phyloP scores from a whole-genome alignment of 768 basidiomycete genomes.

The Tulasnella sp. region DNA sequence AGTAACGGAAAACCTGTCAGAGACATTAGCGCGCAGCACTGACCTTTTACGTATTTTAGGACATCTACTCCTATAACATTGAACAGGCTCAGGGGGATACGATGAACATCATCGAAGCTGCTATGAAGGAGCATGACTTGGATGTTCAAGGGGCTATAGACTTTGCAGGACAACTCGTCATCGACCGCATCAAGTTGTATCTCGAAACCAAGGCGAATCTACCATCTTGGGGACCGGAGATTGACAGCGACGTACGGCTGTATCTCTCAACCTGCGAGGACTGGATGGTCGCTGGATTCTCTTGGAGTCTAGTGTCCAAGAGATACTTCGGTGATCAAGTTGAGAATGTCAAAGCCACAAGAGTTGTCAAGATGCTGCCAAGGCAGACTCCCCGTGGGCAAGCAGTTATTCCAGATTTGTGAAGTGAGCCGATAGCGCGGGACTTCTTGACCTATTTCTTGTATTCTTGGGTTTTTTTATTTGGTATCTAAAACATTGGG shows the following conservation, averaged over 20 bases:
- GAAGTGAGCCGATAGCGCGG: no score
- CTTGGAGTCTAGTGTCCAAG: conserved; percentile 16
- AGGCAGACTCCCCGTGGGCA: conserved; percentile 6
- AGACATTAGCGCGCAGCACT: not conserved
- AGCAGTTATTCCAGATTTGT: conserved; percentile 1
- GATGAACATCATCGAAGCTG: conserved; percentile 11
- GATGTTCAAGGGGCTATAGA: conserved; percentile 14
- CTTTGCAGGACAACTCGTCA: conserved; percentile 10
- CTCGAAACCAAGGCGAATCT: not conserved
- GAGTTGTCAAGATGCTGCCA: not conserved
- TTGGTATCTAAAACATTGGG: no score
- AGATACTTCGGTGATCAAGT: conserved; percentile 16
- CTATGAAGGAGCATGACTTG: conserved; percentile 5
- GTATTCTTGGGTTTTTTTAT: no score
- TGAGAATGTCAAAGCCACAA: conserved; percentile 6
- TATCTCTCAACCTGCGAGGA: conserved; percentile 11
- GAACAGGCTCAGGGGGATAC: conserved; percentile 20
- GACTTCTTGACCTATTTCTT: no score
- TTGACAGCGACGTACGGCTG: conserved; percentile 9
- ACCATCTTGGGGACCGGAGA: conserved; percentile 2
- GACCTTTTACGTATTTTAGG: conserved; percentile 29
- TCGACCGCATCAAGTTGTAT: conserved; percentile 5
- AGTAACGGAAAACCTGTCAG: not conserved
- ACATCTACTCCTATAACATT: conserved; percentile 43
- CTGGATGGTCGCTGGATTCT: conserved; percentile 12